Conservation (phyloP, 805 yeast genomes). For the Ascoidea rubescens region DNA sequence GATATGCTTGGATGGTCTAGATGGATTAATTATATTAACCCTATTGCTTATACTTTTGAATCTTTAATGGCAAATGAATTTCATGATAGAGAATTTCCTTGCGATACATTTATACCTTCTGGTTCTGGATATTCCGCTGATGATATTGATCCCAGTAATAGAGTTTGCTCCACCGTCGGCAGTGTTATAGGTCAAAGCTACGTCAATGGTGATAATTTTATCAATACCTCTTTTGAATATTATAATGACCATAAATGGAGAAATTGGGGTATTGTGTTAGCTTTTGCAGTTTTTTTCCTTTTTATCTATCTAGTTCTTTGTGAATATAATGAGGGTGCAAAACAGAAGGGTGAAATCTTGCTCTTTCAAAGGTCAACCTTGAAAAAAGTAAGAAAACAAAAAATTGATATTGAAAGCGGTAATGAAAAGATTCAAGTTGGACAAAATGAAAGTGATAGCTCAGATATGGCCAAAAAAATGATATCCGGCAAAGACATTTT, state of each 20-base stretch:
- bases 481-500: constrained; percentile 26
- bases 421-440: constrained; percentile 10
- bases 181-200: constrained; percentile 28
- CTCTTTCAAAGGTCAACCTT: constrained; percentile 33
- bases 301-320: constrained; percentile 30
- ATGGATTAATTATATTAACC: constrained; percentile 31
- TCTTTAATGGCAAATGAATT: constrained; percentile 31
- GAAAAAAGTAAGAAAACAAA: constrained; percentile 22
- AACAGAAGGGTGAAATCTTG: constrained; percentile 49
- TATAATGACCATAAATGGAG: constrained; percentile 39
- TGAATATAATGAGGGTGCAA: constrained; percentile 37
- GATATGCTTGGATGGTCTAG: constrained; percentile 32
- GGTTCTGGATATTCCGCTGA: constrained; percentile 26
- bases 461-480: constrained; percentile 7
- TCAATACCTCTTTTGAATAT: constrained; percentile 28
- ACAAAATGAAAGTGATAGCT: constrained; percentile 14
- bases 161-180: constrained; percentile 36
- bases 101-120: constrained; percentile 25
- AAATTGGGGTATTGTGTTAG: constrained; percentile 45
- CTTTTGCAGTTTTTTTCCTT: constrained; percentile 37
- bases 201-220: constrained; percentile 35
- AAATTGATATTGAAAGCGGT: constrained; percentile 14
- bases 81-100: constrained; percentile 20
- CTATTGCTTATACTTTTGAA: constrained; percentile 28
- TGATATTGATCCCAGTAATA: constrained; percentile 12